phyloP scores from a whole-genome alignment of 2,329 filamentous ascomycete species.

The Fusarium sp. region DNA sequence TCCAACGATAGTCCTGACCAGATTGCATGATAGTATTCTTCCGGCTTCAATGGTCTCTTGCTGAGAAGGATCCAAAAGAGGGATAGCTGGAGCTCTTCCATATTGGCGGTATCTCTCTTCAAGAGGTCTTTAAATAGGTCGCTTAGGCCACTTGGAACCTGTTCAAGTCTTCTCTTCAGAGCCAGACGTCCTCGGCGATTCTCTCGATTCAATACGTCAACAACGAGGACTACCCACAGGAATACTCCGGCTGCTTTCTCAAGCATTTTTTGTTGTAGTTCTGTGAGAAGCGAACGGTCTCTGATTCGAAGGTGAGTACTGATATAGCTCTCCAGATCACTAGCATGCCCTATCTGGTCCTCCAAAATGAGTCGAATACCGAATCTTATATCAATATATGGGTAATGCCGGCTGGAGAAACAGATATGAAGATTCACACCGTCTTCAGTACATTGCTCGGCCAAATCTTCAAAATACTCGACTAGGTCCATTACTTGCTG shows the following conservation, averaged over 20 bases:
- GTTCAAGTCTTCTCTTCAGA: conserved; percentile 48
- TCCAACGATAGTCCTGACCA: too few relatives aligned
- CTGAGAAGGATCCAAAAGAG: conserved; percentile 46
- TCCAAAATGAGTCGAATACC: conserved; percentile 49
- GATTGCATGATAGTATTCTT: too few relatives aligned
- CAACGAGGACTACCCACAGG: conserved; percentile 58
- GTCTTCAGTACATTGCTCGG: conserved; percentile 28
- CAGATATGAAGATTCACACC: conserved; percentile 51
- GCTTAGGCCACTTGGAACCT: conserved; percentile 56
- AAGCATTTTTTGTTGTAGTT: conserved; percentile 43
- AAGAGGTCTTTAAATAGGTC: conserved; percentile 66
- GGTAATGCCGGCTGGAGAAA: conserved; percentile 63
- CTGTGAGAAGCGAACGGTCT: not conserved
- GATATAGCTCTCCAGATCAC: conserved; percentile 48
- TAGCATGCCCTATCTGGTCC: conserved; percentile 41
- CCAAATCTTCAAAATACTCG: conserved; percentile 55
- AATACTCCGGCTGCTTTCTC: conserved; percentile 49
- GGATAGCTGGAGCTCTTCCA: conserved; percentile 55
- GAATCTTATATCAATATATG: conserved; percentile 53
- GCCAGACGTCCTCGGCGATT: conserved; percentile 44
- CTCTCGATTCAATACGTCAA: conserved; percentile 55
- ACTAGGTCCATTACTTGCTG: conserved; percentile 57
- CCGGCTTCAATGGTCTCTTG: too few relatives aligned
- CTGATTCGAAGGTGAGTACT: conserved; percentile 12
- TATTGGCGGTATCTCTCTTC: conserved; percentile 54